Base-by-base conservation (phyloP, 2,329 filamentous ascomycete genomes). In the Aureobasidium musti region DNA sequence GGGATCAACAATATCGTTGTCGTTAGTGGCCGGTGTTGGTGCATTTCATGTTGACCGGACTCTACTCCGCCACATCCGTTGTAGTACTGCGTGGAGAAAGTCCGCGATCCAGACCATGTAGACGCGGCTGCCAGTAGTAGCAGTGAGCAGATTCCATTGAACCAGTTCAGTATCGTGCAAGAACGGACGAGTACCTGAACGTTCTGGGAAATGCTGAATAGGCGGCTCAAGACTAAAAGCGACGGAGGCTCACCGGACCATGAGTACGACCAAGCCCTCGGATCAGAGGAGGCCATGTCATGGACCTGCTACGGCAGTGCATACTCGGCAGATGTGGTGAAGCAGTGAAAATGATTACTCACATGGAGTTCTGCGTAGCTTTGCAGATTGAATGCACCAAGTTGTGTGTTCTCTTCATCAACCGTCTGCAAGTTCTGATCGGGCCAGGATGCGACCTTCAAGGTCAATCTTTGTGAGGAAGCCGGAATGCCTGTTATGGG, bases 401-500 rank as follows among this genome's bases (percentile, higher is more conserved):
- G 83, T 74, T 83, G 81, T 63, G 85, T 85, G 63, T 80, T 81
- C 68, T 96, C 91, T 78, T 97, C 92, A 73, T 93, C 86, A 45
- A 83, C 80, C 52, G 88, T 88, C 73, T 88, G 84, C 72, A 96
- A 82, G 63, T 88, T 78, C 70, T 91, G 83, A 68, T 82, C 82
- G 69, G 88, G 84, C 72, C 87, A 83, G 39, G 84, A 84, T 30
- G 84, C 82, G 19, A 87, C 81, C 76, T 89, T 91, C 75, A 97
- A 82, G 35, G 83, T 87, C 69, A 99, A 84, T 69, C 83, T 86
- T 78, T 98, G 95, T 68, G 84, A 87, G 35, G 84, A 85, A 13
- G 93, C 91, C 19, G 95, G 94, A 43, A 98, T 88, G 69, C 95
- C 95, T 1, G 94, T 98, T 79, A 98, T 89, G 69, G 92, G 90